Base-by-base conservation (phyloP, 73 alveolate species). In the Paramecium octaurelia region DNA sequence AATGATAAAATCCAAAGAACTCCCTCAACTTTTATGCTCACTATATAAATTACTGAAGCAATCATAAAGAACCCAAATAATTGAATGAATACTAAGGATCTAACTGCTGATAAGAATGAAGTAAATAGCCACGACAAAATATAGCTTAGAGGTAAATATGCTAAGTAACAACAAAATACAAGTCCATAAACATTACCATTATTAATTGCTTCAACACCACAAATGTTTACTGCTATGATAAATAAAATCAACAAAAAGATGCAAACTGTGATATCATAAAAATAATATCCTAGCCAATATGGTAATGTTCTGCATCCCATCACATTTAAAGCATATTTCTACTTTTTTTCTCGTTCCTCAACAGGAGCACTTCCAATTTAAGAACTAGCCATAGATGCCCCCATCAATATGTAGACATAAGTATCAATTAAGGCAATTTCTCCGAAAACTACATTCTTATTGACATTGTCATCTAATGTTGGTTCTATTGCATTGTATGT, bases 261-360 rank as follows among this genome's bases (percentile, higher is more conserved):
- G 18, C 91, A 80, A 38, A 73, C 10, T 16, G 36, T 73, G 9
- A 73, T 58, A 35, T 87, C 93, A 42, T 64, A 87, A 4, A 64
- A 9, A 77, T 64, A 87, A 58, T 58, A 48, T 16, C 88, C 93
- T 29, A 64, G 42, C 93, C 93, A 87, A 58, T 87, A 87, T 40
- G 93, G 93, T 60, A 87, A 3, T 87, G 85, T 58, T 87, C 93
- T 60, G 42, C 87, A 87, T 40, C 93, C 93, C 93, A 87, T 87
- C n/a, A 87, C 93, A 68, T 87, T 87, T 36, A 87, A 21, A 5
- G 93, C 93, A 64, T 87, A 87, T 64, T 87, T 87, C 35, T 64
- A 77, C 8, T 87, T 87, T 27, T 35, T 48, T 50, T 87, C 87
- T 18, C 87, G 35, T 73, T 73, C 87, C 14, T 73, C 57, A 2